Evolutionary conservation across 2,329 filamentous ascomycete species (phyloP).

Genomic region (Epichloe sylvatica): DNA sequence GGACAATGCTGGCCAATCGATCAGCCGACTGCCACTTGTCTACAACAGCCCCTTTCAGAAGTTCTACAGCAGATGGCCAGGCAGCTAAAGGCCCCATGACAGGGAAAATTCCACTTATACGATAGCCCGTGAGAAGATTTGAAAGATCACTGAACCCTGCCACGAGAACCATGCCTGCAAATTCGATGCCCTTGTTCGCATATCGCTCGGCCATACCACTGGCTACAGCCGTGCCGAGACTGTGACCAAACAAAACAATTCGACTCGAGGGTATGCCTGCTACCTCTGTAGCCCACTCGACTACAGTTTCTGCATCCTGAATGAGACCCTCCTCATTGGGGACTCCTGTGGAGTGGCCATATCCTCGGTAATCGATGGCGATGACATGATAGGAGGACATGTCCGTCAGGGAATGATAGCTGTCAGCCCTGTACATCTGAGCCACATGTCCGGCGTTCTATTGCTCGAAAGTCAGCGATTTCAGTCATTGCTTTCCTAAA

Average conservation of each 20-base stretch:
- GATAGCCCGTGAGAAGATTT: conserved; percentile 61
- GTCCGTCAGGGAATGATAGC: conserved; percentile 63
- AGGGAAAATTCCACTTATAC: conserved; percentile 63
- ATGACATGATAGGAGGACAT: conserved; percentile 66
- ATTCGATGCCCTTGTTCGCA: conserved; percentile 45
- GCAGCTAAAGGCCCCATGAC: conserved; percentile 59
- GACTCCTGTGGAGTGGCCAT: conserved; percentile 63
- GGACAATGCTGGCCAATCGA: conserved; percentile 46
- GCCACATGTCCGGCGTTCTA: conserved; percentile 79
- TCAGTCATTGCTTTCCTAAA: conserved; percentile 8
- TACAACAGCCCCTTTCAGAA: conserved; percentile 49
- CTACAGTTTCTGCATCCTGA: conserved; percentile 57
- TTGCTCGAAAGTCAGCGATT: conserved; percentile 15
- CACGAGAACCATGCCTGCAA: conserved; percentile 68
- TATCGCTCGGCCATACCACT: conserved; percentile 62
- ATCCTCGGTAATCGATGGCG: conserved; percentile 85
- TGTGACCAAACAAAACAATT: conserved; percentile 76
- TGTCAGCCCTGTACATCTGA: conserved; percentile 60
- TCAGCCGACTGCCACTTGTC: conserved; percentile 68
- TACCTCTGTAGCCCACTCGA: conserved; percentile 56
- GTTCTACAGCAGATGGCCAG: conserved; percentile 50
- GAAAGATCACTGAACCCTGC: conserved; percentile 66
- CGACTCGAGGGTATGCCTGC: conserved; percentile 52
- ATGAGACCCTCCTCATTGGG: conserved; percentile 74
- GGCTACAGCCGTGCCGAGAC: conserved; percentile 74